Base-by-base conservation (phyloP, 164 flowering plant species). In the Vitis labrusca region DNA sequence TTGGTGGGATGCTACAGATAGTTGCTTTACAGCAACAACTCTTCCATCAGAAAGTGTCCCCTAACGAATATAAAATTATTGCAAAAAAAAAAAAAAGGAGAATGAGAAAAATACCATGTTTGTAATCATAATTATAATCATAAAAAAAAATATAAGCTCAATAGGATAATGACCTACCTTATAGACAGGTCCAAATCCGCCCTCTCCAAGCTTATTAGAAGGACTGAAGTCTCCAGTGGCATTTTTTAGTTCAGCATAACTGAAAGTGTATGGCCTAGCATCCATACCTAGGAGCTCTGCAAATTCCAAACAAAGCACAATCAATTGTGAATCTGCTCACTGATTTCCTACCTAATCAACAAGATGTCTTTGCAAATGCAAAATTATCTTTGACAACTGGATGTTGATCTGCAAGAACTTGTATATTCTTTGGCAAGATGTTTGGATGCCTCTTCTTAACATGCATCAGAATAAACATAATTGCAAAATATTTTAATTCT, bases 181-280 rank as follows among this genome's bases (percentile, higher is more conserved):
- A 64, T 76, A 93, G 64, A 93, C 98, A 55, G 97, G 86, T 68
- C 98, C 97, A 78, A 93, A 93, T 53, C 98, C 98, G 32, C 98
- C 98, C 75, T 91, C 95, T 57, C 98, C 97, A 29, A 93, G 89
- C 73, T 93, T 93, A 74, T 93, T 90, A 50, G 76, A 75, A 47
- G 83, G 73, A 76, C 49, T 86, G 67, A 93, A 93, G 70, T 86
- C 89, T 50, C 82, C 76, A 9, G 97, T 90, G 14, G 94, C 97
- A 73, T 79, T 68, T 75, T 74, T 86, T 50, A 93, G 84, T 72
- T 91, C 95, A 0, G 82, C 73, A 74, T 89, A 89, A 63, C 85
- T 83, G 72, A 85, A 90, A 37, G 89, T 93, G 77, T 82, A 74
- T 53, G 95, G 89, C 72, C 61, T 80, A 47, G 79, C 72, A 67